These are phyloP conservation scores for Ormosia emarginata DNA, from an alignment of 306 rosid species.

Conservation along the genomic window DNA sequence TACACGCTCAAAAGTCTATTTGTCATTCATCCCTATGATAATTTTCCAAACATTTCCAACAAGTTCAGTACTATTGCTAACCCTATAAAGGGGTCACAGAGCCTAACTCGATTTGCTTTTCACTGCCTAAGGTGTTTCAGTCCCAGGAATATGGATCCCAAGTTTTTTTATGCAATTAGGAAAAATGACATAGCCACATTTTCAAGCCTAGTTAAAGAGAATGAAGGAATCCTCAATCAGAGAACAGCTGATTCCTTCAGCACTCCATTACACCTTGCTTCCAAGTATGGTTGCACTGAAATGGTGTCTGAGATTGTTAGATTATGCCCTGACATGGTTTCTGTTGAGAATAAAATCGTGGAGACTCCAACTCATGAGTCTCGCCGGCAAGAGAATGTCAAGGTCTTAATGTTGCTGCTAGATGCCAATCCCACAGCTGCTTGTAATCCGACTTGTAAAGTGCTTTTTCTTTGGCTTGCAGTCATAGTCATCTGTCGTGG, in stretches of 20 bases:
- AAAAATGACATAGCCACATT: constrained; percentile 37
- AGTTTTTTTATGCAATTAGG: constrained; percentile 41
- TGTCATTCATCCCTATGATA: not conserved
- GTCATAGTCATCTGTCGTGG: constrained; percentile 35
- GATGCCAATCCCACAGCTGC: constrained; percentile 43
- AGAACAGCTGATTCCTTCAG: constrained; percentile 40
- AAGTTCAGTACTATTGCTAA: not conserved
- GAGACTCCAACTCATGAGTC: constrained; percentile 72
- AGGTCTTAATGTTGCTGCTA: constrained; percentile 40
- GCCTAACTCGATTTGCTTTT: not conserved
- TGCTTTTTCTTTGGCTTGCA: constrained; percentile 50
- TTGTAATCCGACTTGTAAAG: constrained; percentile 30
- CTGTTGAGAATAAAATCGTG: constrained; percentile 39
- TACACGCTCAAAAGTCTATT: constrained; percentile 1
- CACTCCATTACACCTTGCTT: constrained; percentile 70
- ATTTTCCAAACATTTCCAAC: not conserved
- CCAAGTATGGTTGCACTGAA: constrained; percentile 44
- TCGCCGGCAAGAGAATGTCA: constrained; percentile 39
- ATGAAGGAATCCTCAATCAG: constrained; percentile 41
- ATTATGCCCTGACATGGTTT: constrained; percentile 55
- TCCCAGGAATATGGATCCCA: constrained; percentile 41
- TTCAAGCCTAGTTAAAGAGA: constrained; percentile 29
- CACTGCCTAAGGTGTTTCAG: not conserved
- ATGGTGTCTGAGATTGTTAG: constrained; percentile 46
- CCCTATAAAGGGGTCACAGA: not conserved